Evolutionary conservation across 192 early-diverging fungal genomes (phyloP), one percentile per base, ranked within the genome.

Genomic region (Pilaira anomala): DNA sequence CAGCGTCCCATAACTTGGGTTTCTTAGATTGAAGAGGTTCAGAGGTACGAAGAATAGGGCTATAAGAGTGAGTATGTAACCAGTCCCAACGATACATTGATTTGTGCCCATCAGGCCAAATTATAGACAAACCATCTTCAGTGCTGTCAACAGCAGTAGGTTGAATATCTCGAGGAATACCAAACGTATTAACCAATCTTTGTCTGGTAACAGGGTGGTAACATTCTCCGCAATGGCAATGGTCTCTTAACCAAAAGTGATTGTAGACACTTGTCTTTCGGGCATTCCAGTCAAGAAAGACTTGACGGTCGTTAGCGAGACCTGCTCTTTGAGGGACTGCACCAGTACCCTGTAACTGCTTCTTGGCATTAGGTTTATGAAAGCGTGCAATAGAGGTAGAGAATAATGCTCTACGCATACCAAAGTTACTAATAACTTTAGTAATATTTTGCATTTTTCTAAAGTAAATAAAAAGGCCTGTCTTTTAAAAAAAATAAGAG

Each of bases 181-280:
- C 58, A 68, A 81, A 84, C 1, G 92, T 93, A 63, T 90, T 78
- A 13, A 91, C 62, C 13, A 93, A 76, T 11, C 92, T 74, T 67
- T 94, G 92, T 46, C 87, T 89, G 0, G 92, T 93, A 14, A 84
- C 67, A 5, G 78, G 66, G 50, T 93, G 92, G 68, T 83, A 94
- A 65, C 92, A 94, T 33, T 82, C 46, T 2, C 80, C 74, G 53
- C 92, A 94, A 24, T 78, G 80, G 68, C 92, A 94, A 70, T 94
- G 92, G 64, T 94, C 91, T 8, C 92, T 75, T 39, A 94, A 79
- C 92, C 92, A 94, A 39, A 94, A 78, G 14, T 80, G 66, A 68
- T 92, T 83, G 65, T 82, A 78, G 16, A 50, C 25, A 48, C 68
- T 75, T 36, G 59, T 54, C 18, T 62, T 60, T 13, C 64, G 33